Evolutionary conservation across 257 asterid species (phyloP).

Genomic region (Solanum ossicruentum): DNA sequence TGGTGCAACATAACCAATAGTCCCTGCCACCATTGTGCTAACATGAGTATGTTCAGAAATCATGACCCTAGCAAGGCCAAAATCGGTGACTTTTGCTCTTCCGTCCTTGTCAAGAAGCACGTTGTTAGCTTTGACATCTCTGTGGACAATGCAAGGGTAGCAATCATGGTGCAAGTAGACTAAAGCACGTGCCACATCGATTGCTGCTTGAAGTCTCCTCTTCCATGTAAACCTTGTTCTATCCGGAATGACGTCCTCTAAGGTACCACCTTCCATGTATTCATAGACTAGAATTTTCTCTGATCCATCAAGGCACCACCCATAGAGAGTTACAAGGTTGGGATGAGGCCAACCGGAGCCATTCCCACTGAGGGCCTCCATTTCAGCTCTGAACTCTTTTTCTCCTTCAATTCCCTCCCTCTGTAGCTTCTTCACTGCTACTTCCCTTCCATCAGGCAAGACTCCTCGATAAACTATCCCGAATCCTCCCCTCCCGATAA

Average conservation of each 20-base stretch:
- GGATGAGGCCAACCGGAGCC: slow-evolving; percentile 88
- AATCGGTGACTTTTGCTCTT: slow-evolving; percentile 77
- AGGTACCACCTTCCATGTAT: slow-evolving; percentile 52
- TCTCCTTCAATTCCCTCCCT: slow-evolving; percentile 86
- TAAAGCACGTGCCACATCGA: slow-evolving; percentile 72
- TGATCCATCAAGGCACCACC: slow-evolving; percentile 83
- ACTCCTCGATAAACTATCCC: slow-evolving; percentile 81
- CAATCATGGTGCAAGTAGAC: slow-evolving; percentile 85
- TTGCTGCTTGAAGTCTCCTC: slow-evolving; percentile 49
- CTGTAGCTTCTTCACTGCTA: slow-evolving; percentile 76
- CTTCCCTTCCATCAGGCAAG: slow-evolving; percentile 66
- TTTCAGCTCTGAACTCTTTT: slow-evolving; percentile 74
- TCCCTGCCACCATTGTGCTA: slow-evolving; percentile 94
- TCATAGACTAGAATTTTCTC: slow-evolving; percentile 81
- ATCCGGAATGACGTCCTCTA: slow-evolving; percentile 48
- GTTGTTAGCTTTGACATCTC: slow-evolving; percentile 90
- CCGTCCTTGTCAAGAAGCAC: slow-evolving; percentile 78
- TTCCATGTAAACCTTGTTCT: slow-evolving; percentile 39
- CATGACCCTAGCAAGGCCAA: slow-evolving; percentile 78
- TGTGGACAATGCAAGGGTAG: slow-evolving; percentile 64
- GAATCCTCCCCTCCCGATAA: slow-evolving; percentile 80
- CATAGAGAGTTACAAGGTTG: slow-evolving; percentile 70
- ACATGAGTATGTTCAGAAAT: slow-evolving; percentile 68
- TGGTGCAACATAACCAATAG: slow-evolving; percentile 93
- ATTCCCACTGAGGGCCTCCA: slow-evolving; percentile 67